Base-by-base conservation (phyloP, 768 basidiomycete species). In the Sutorius australiensis region DNA sequence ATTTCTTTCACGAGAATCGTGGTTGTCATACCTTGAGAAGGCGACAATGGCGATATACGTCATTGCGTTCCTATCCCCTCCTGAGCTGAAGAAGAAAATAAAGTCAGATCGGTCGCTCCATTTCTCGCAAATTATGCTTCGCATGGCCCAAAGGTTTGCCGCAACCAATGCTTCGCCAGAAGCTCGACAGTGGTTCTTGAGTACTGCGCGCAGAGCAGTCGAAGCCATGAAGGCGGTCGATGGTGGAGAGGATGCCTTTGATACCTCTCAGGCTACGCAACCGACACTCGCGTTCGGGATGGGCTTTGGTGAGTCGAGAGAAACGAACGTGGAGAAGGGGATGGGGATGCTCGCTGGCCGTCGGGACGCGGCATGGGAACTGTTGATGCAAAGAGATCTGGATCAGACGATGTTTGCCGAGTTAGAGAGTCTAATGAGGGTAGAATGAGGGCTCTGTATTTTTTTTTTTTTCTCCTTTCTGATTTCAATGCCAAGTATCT, bases 171-270 rank as follows among this genome's bases (percentile, higher is more conserved):
- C 75, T 5, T 72, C 71, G 27, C 72, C 73, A 42, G 85, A 88
- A 44, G 63, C 73, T 21, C 81, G 87, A 42, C 64, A 64, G 40
- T 77, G 72, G 61, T 84, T 83, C 59, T 58, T 75, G 47, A 73
- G 82, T 51, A 78, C 79, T 42, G 77, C 83, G 38, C 80, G 85
- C 53, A 77, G 91, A 55, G 82, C 82, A 7, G 75, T 90, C 32
- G 91, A 93, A 67, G 76, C 86, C 3, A 76, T 91, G 78, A 90
- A 89, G 67, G 71, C 89, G 33, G 71, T 93, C 50, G 90, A 93
- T 65, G 86, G 84, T 57, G 83, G 76, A 10, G 80, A 82, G 58
- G 90, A 92, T 64, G 75, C 80, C 34, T 87, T 89, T 57, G 89
- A 90, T 62, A 80, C 78, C 5, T 75, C 83, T 3, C 82, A 85